A percentile compares a stretch with the other conserved stretches of the same genome.
phyloP scores from a whole-genome alignment of 768 basidiomycete species.

The Gloeopeniophorella convolvens region DNA sequence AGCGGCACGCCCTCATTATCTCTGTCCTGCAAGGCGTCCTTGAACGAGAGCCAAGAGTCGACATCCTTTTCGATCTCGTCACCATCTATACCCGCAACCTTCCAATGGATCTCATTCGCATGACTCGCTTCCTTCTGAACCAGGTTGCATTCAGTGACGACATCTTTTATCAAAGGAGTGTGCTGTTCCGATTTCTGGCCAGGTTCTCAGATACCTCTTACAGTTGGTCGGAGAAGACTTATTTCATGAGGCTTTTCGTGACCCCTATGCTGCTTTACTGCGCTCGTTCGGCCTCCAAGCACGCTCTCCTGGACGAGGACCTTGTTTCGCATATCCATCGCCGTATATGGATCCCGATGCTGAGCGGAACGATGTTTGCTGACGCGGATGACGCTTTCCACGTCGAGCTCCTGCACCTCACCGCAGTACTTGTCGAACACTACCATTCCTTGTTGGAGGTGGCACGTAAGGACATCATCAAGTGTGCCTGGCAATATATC shows the following conservation, averaged over 20 bases:
- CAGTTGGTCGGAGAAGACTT: slow-evolving; percentile 71
- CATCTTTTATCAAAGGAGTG: slow-evolving; percentile 65
- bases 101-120: slow-evolving; percentile 71
- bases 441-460: slow-evolving; percentile 77
- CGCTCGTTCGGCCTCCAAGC: slow-evolving; percentile 46
- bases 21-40: slow-evolving; percentile 73
- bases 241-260: slow-evolving; percentile 74
- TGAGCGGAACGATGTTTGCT: slow-evolving; percentile 43
- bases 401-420: slow-evolving; percentile 86
- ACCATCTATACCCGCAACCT: slow-evolving; percentile 73
- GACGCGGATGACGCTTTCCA: slow-evolving; percentile 79
- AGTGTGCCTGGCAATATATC: slow-evolving; percentile 87
- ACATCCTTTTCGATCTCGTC: slow-evolving; percentile 84
- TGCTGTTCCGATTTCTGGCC: slow-evolving; percentile 77
- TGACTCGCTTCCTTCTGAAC: slow-evolving; percentile 79
- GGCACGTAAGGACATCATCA: slow-evolving; percentile 86
- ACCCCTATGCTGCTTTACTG: slow-evolving; percentile 82
- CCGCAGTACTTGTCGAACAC: slow-evolving; percentile 80
- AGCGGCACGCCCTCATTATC: slow-evolving; percentile 59
- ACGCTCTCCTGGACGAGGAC: slow-evolving; percentile 62
- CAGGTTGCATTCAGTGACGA: slow-evolving; percentile 75
- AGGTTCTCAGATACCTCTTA: slow-evolving; percentile 68
- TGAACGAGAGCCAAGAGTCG: slow-evolving; percentile 67
- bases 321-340: slow-evolving; percentile 65
- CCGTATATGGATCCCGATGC: slow-evolving; percentile 78